These are phyloP conservation scores for Salvia sclarea DNA, from an alignment of 305 asterid species.

Conservation along the genomic window DNA sequence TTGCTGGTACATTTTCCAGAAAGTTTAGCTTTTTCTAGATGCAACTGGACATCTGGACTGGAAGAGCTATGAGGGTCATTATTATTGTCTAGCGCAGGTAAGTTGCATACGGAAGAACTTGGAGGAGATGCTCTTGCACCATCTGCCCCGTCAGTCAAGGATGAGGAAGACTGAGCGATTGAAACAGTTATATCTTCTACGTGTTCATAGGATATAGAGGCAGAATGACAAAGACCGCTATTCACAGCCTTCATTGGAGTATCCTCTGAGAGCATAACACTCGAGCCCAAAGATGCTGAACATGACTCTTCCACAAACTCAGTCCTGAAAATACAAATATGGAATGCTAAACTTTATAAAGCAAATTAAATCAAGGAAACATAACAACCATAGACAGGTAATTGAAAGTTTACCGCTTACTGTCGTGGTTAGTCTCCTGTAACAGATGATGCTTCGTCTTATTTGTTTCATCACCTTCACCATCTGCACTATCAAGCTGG, in stretches of 20 bases:
- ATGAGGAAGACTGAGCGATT: slow-evolving; percentile 55
- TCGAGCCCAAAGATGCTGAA: slow-evolving; percentile 37
- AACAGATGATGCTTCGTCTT: slow-evolving; percentile 33
- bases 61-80: slow-evolving; percentile 47
- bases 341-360: slow-evolving; percentile 18
- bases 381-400: slow-evolving; percentile 19
- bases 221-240: slow-evolving; percentile 33
- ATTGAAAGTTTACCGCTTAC: slow-evolving; percentile 44
- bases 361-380: slow-evolving; percentile 14
- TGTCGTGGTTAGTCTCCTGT: slow-evolving; percentile 42
- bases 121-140: slow-evolving; percentile 51
- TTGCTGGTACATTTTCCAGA: slow-evolving; percentile 61
- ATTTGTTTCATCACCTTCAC: slow-evolving; percentile 38
- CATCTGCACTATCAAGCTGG: slow-evolving; percentile 35
- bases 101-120: slow-evolving; percentile 50
- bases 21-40: slow-evolving; percentile 50
- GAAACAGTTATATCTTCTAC: slow-evolving; percentile 54
- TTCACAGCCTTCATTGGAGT: slow-evolving; percentile 45
- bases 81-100: slow-evolving; percentile 47
- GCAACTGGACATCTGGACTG: slow-evolving; percentile 57
- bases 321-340: slow-evolving; percentile 40
- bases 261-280: slow-evolving; percentile 37
- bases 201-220: slow-evolving; percentile 46
- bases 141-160: slow-evolving; percentile 58
- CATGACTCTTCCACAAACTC: slow-evolving; percentile 44